These are phyloP conservation scores for Ganoderma sinense DNA, from an alignment of 1,284 basidiomycete genomes.

Conservation along the genomic window DNA sequence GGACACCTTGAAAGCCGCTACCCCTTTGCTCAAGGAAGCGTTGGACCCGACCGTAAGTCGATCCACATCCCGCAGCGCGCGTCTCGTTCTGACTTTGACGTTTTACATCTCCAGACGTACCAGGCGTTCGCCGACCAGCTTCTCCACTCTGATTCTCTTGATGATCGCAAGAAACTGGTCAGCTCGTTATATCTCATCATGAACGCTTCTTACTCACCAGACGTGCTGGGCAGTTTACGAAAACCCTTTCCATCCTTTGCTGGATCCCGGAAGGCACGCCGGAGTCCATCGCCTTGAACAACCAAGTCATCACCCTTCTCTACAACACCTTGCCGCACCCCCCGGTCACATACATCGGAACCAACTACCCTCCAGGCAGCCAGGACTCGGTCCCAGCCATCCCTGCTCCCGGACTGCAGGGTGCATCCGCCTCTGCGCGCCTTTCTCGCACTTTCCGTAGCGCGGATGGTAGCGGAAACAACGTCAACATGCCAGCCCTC, in stretches of 20 bases:
- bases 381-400: conserved; percentile 8
- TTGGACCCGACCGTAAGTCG: conserved; percentile 14
- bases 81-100: neutral
- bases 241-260: conserved; percentile 68
- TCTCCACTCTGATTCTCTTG: conserved; percentile 53
- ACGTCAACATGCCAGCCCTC: conserved; percentile 71
- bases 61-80: neutral
- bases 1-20: conserved; percentile 23
- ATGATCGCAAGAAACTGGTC: conserved; percentile 68
- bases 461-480: conserved; percentile 81
- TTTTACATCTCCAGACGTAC: conserved; percentile 22
- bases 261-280: conserved; percentile 57
- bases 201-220: no score
- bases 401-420: conserved; percentile 14
- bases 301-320: conserved; percentile 61
- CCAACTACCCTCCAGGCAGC: conserved; percentile 36
- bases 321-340: conserved; percentile 85
- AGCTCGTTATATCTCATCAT: conserved; percentile 15
- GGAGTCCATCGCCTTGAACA: conserved; percentile 55
- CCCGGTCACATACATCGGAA: conserved; percentile 68
- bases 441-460: conserved; percentile 58
- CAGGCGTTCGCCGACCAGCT: conserved; percentile 60
- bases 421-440: conserved; percentile 17
- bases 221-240: conserved; percentile 62
- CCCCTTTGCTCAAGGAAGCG: conserved; percentile 26